Evolutionary conservation across 345 rosid species (phyloP).

Genomic region (Gossypium herbaceum): DNA sequence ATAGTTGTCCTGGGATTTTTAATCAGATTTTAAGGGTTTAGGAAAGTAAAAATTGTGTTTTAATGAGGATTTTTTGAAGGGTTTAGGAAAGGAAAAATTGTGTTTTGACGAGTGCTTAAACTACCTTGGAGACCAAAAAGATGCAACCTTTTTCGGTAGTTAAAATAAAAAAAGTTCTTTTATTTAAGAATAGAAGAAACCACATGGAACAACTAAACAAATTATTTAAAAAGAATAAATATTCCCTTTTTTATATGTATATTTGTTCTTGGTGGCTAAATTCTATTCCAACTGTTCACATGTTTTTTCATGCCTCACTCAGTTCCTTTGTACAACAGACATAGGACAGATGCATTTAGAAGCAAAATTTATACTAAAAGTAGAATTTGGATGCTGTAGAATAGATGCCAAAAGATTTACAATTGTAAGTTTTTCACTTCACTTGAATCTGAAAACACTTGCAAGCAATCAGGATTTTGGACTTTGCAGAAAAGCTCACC

Average conservation of each 20-base stretch:
- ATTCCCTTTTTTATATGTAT: too few relatives aligned
- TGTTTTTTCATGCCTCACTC: not conserved
- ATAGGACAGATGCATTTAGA: not conserved
- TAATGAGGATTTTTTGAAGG: too few relatives aligned
- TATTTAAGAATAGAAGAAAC: not conserved
- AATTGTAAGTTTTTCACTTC: not conserved
- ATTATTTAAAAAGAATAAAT: not conserved
- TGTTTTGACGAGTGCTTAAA: too few relatives aligned
- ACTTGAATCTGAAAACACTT: not conserved
- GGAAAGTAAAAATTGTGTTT: too few relatives aligned
- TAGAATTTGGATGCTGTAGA: not conserved
- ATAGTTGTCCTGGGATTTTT: not conserved
- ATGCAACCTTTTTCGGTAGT: not conserved
- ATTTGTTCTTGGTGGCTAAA: not conserved
- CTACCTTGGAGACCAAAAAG: too few relatives aligned
- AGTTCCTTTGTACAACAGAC: not conserved
- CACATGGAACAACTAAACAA: not conserved
- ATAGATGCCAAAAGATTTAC: not conserved
- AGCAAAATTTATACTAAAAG: not conserved
- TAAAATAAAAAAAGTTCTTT: not conserved
- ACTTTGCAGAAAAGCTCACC: not conserved
- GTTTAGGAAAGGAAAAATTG: too few relatives aligned
- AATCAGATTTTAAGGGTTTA: not conserved
- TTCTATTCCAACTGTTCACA: not conserved
- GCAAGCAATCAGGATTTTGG: not conserved